Evolutionary conservation across 257 asterid species (phyloP), one percentile per base, ranked within the genome.

Genomic region (Leonotis leonurus): DNA sequence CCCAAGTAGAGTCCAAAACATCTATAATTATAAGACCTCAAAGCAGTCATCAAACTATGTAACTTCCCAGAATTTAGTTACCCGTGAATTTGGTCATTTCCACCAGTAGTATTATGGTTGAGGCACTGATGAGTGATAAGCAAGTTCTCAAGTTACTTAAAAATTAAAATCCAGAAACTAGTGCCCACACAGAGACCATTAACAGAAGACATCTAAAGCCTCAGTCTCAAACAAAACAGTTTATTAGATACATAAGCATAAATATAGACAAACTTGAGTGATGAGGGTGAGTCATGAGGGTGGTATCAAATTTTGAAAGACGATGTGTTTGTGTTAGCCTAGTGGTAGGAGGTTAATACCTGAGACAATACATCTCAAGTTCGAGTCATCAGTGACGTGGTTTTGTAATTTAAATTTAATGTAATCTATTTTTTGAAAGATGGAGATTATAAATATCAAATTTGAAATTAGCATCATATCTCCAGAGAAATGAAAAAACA

Each of bases 391-490:
- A n/a, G n/a, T n/a, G n/a, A n/a, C n/a, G n/a, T n/a, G n/a, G n/a
- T n/a, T n/a, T n/a, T n/a, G n/a, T n/a, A n/a, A n/a, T n/a, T n/a
- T n/a, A n/a, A n/a, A n/a, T n/a, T n/a, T n/a, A n/a, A n/a, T n/a
- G n/a, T n/a, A n/a, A n/a, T n/a, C n/a, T n/a, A n/a, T n/a, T n/a
- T n/a, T n/a, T n/a, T n/a, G n/a, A n/a, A n/a, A n/a, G 21, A 40
- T 21, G 18, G 24, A 51, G 29, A 22, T 41, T 33, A 39, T 39
- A 64, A 16, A 26, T 10, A 25, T 37, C 37, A 58, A 41, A 27
- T 35, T 37, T 53, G 41, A 45, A 43, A 62, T 4, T 50, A 49
- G 53, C 49, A 68, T 36, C 59, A 25, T 53, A 48, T 43, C 55
- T 50, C 54, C 5, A 24, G 36, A 54, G 4, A 16, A 48, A 44